These are phyloP conservation scores for Stylosanthes scabra DNA, from an alignment of 331 rosid species.

Conservation along the genomic window DNA sequence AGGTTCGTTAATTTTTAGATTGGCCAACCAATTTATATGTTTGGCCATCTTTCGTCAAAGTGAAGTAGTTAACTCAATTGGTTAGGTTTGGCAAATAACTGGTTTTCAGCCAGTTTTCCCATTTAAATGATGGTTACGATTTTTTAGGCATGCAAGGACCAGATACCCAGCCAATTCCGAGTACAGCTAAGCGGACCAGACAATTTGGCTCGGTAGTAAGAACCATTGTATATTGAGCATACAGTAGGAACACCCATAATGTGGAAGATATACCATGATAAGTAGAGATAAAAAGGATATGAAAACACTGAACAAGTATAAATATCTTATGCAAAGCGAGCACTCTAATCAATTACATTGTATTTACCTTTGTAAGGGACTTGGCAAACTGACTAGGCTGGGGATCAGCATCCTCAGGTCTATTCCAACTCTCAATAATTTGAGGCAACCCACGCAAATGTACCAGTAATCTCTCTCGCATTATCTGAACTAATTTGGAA, in stretches of 20 bases:
- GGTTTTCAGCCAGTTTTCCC: no score
- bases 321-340: neutral
- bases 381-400: slow-evolving; percentile 98
- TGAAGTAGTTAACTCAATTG: no score
- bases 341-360: slow-evolving; percentile 23
- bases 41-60: no score
- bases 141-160: no score
- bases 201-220: no score
- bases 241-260: neutral
- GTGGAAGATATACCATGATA: neutral
- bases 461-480: slow-evolving; percentile 94
- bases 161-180: no score
- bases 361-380: slow-evolving; percentile 90
- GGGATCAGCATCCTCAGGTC: slow-evolving; percentile 85
- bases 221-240: no score
- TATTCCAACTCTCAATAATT: slow-evolving; percentile 97
- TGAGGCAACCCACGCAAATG: slow-evolving; percentile 95
- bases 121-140: no score
- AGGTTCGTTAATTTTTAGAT: no score
- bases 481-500: slow-evolving; percentile 94
- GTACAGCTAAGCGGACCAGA: no score
- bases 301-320: neutral
- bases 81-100: no score
- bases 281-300: neutral
- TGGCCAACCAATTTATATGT: no score